Evolutionary conservation across 306 rosid genomes (phyloP).

Genomic region (Ziziphus jujuba): DNA sequence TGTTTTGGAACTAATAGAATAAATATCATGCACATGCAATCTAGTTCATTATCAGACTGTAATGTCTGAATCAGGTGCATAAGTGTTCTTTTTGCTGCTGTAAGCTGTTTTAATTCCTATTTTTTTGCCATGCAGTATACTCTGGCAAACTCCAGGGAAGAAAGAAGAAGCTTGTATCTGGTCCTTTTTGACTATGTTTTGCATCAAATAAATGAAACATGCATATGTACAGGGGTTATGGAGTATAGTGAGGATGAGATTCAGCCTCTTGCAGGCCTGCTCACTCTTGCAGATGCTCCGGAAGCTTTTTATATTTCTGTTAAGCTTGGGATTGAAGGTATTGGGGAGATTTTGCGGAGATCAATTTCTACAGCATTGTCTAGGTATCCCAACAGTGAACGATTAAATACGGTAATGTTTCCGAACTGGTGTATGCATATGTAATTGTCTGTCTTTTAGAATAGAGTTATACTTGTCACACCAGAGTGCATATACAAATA

Average conservation of each 20-base stretch:
- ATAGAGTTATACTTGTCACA: background rate
- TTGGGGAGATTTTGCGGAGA: slow-evolving; percentile 88
- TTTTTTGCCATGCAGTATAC: slow-evolving; percentile 69
- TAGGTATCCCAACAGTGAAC: slow-evolving; percentile 79
- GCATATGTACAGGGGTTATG: slow-evolving; percentile 60
- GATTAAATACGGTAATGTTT: slow-evolving; percentile 70
- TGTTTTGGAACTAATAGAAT: too few relatives aligned
- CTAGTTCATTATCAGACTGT: background rate
- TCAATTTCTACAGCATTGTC: slow-evolving; percentile 73
- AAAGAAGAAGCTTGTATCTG: slow-evolving; percentile 79
- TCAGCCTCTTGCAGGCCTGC: slow-evolving; percentile 85
- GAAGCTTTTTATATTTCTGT: slow-evolving; percentile 91
- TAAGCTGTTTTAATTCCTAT: slow-evolving; percentile 6
- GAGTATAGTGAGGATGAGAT: slow-evolving; percentile 88
- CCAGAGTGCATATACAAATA: background rate
- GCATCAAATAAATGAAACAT: slow-evolving; percentile 80
- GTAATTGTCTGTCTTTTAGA: background rate
- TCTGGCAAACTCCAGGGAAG: slow-evolving; percentile 82
- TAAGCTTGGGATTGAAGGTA: slow-evolving; percentile 93
- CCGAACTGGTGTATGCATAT: slow-evolving; percentile 1
- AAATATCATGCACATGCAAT: too few relatives aligned
- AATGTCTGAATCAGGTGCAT: background rate
- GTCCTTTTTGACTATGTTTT: slow-evolving; percentile 92
- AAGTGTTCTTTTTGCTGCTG: background rate
- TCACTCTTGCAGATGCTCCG: slow-evolving; percentile 82